Base-by-base conservation (phyloP, 2,329 filamentous ascomycete genomes). In the Tolypocladium guangdongense region DNA sequence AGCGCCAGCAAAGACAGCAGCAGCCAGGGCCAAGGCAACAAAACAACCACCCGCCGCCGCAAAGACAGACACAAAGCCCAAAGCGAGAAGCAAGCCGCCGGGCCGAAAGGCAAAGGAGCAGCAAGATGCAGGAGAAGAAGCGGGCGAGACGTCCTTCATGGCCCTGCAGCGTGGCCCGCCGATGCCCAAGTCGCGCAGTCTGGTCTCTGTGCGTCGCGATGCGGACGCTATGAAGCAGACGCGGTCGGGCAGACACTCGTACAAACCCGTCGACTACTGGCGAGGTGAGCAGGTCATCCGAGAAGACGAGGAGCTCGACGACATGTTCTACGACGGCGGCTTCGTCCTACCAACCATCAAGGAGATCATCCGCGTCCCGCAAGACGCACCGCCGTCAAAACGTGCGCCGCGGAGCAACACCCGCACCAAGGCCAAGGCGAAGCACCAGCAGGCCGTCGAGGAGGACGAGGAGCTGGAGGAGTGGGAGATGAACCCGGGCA, bases 251-350 rank as follows among this genome's bases (percentile, higher is more conserved):
- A 82, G 93, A 54, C 81, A 83, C 51, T 89, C 88, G 11, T 84
- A 89, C 57, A 82, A 82, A 56, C 93, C 91, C 0, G 71, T 96
- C 36, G 83, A 88, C 30, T 95, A 80, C 66, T 97, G 92, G 92
- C 84, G 84, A 62, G 90, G 90, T 59, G 92, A 97, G 66, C 81
- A 81, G 52, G 81, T 87, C 48, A 80, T 90, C 24, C 88, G 84
- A 63, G 83, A 85, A 51, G 75, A 79, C 20, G 79, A 82, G 27
- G 81, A 83, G 49, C 66, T 70, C 45, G 72, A 73, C 32, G 78
- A 78, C 53, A 68, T 73, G 54, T 68, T 74, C 50, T 63, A 68
- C 27, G 63, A 76, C 41, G 59, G 62, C 27, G 63, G 60, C 3
- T 85, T 87, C 60, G 72, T 85, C n/a, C 67, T 89, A 49, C 80